Evolutionary conservation across 2,329 filamentous ascomycete species (phyloP), one percentile per base, ranked within the genome.

Genomic region (Sarocladium kiliense): DNA sequence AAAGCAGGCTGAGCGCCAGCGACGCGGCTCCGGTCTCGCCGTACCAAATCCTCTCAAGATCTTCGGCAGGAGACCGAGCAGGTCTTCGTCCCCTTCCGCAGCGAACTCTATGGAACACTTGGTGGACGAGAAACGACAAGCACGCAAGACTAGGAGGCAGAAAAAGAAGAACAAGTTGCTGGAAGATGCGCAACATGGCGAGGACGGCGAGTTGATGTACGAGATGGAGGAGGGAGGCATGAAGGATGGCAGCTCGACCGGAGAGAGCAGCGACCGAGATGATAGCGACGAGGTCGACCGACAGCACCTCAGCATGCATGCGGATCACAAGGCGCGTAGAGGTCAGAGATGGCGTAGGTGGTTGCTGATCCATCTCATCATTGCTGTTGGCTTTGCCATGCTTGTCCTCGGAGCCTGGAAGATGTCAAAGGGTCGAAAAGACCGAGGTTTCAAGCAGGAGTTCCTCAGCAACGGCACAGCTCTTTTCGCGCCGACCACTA

Each of bases 401-500:
- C 63, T 86, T 19, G 73, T 80, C 2, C 65, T 86, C 27, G 65
- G 80, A 21, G 79, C 82, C 1, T 85, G 81, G 80, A 84, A 81
- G 65, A 63, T 85, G 34, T 82, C 81, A 9, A 66, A 77, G 39
- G 71, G 71, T 57, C 74, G 71, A 53, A 63, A 67, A 42, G 66
- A 70, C 47, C 62, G 58, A 36, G 59, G 68, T 26, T 61, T 81
- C 21, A 64, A 80, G 58, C 49, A 53, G 49, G 30, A 37, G 7
- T 53, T 53, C 30, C 27, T 12, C 18, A 86, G 79, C 74, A 99
- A 99, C 68, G 94, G 94, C 54, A 96, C 91, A 0, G 88, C 91
- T 2, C 74, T 90, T 3, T 99, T 97, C 67, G 87, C 85, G 10
- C 91, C 92, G 1, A 99, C 94, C 0, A 97, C 94, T 1, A 88